Base-by-base conservation (phyloP, 148 eudicot genomes). In the Amaranthus hypochondriacus region DNA sequence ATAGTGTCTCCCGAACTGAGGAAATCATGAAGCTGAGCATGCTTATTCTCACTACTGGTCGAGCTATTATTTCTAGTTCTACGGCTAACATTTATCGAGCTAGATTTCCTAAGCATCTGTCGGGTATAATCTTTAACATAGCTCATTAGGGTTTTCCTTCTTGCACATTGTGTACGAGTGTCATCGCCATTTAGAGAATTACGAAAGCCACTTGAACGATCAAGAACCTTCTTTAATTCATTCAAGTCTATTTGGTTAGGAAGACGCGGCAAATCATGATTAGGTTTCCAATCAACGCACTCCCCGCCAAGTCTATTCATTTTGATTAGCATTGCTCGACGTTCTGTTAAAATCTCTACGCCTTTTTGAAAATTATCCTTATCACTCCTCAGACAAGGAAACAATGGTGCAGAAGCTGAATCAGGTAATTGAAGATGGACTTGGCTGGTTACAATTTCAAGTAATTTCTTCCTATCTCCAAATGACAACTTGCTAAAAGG, bases 381-480 rank as follows among this genome's bases (percentile, higher is more conserved):
- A 48, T 86, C 78, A 44, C 74, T 72, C 64, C 85, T 85, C 72
- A 78, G 70, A 74, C 84, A 74, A 81, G 97, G 92, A 83, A 92
- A 89, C 58, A 86, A 44, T 3, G 80, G 81, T 46, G 77, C 71
- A 80, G 77, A 76, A 71, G 73, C 75, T 50, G 87, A 63, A 49
- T 81, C 81, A 21, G 89, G 87, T 39, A 78, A 80, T 62, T 74
- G 63, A 66, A 77, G 57, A 60, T 87, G 83, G n/a, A 89, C 85
- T 81, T 83, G 92, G 73, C 86, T 73, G 8, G 94, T 91, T 52
- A 91, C 90, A 73, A 81, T 69, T 75, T 88, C 92, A n/a, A 92
- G 85, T 69, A 92, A 84, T 78, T 88, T 89, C 76, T 89, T 89
- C 80, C 92, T 80, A 84, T 92, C 92, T 68, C 86, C 90, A 86